phyloP scores from a whole-genome alignment of 208 protist genomes.

The Leishmania martiniquensis region DNA sequence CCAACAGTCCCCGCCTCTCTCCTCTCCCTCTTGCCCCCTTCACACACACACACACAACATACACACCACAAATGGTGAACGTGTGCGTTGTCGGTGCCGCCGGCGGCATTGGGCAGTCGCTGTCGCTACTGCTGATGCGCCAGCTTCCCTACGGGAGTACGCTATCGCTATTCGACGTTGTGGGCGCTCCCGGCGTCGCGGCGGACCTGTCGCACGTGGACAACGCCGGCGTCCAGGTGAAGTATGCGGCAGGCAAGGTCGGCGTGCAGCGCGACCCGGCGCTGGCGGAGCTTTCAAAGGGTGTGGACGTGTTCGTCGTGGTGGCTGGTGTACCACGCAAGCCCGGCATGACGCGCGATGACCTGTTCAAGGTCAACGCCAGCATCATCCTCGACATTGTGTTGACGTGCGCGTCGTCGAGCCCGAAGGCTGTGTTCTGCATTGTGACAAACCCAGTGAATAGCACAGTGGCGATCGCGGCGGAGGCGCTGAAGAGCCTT shows the following conservation, averaged over 20 bases:
- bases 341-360: conserved; percentile 97
- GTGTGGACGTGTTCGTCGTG: conserved; percentile 94
- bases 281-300: conserved; percentile 69
- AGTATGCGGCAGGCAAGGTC: conserved; percentile 75
- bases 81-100: conserved; percentile 89
- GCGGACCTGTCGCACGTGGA: conserved; percentile 95
- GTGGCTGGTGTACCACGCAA: conserved; percentile 96
- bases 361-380: conserved; percentile 97
- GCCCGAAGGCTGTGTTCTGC: conserved; percentile 92
- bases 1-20: neutral
- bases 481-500: conserved; percentile 90
- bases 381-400: conserved; percentile 92
- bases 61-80: conserved; percentile 88
- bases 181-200: conserved; percentile 91
- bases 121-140: conserved; percentile 86
- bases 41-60: too few relatives aligned
- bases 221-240: conserved; percentile 73
- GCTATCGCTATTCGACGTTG: conserved; percentile 94
- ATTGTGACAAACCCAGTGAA: conserved; percentile 98
- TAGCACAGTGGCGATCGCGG: conserved; percentile 96
- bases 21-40: neutral
- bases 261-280: conserved; percentile 71
- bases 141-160: conserved; percentile 76
- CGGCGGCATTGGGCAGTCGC: conserved; percentile 90
- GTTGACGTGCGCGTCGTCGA: conserved; percentile 74